Base-by-base conservation (phyloP, 768 basidiomycete species). In the Boletus edulis region DNA sequence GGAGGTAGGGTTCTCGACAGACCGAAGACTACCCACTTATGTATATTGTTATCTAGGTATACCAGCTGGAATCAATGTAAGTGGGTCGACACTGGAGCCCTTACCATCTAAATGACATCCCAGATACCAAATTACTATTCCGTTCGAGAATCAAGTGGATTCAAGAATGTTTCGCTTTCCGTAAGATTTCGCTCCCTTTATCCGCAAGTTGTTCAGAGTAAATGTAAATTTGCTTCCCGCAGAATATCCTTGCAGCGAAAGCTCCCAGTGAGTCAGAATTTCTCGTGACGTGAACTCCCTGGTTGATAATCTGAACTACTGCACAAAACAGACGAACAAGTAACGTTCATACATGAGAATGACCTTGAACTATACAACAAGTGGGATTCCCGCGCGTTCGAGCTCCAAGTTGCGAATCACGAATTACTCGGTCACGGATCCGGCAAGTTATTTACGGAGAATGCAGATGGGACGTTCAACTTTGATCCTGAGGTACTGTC, bases 321-420 rank as follows among this genome's bases (percentile, higher is more conserved):
- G 41, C 7, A 5, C 10, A n/a, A 38, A 46, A 17, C 42, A 89
- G 88, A 85, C 56, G 87, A 94, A 67, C 82, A 85, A 64, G 66
- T 89, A 24, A 91, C 91, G 0, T 94, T 95, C 68, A 81, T 94
- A 49, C 87, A 89, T 48, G 87, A 88, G 11, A 84, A 86, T 55
- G 93, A 94, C 64, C 76, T 82, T 22, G 80, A 77, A 9, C 72
- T 90, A 14, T 93, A 89, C 72, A 85, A 87, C 62, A 75, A 78
- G 35, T 94, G 89, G 91, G 87, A 92, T 56, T 81, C 76, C 35
- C 78, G 81, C 17, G 83, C 90, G 0, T 94, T 94, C 62, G 91
- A 94, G 61, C 75, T 95, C 0, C 93, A 94, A 62, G 92, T 95
- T 18, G 93, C 93, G 12, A 93, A 91, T 65, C 93, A 94, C 67